These are phyloP conservation scores for Penicillium canariense DNA, from an alignment of 495 filamentous ascomycete genomes.

Conservation along the genomic window DNA sequence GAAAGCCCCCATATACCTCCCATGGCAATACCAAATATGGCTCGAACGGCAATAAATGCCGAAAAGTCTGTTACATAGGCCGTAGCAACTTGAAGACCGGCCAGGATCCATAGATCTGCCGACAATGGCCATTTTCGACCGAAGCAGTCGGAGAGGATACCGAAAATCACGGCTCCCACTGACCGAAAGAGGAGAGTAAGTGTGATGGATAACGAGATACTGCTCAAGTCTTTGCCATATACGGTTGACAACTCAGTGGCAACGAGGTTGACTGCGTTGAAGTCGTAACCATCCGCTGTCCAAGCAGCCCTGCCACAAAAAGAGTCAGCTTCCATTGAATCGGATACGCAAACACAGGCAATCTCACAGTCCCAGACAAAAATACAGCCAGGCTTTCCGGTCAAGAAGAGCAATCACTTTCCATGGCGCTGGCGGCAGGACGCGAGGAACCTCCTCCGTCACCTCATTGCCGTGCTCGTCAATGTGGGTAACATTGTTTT, in stretches of 20 bases:
- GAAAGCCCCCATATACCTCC: constrained; percentile 75
- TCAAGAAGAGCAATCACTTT: too few relatives aligned
- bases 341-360: too few relatives aligned
- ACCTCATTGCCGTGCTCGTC: too few relatives aligned
- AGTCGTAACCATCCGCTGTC: constrained; percentile 81
- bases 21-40: constrained; percentile 78
- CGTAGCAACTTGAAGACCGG: constrained; percentile 66
- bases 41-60: constrained; percentile 66
- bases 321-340: too few relatives aligned
- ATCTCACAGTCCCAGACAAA: too few relatives aligned
- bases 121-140: constrained; percentile 78
- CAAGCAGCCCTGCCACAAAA: too few relatives aligned
- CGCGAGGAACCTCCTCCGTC: too few relatives aligned
- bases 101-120: constrained; percentile 69
- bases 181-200: constrained; percentile 73
- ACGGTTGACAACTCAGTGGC: constrained; percentile 57
- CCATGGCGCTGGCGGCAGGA: too few relatives aligned
- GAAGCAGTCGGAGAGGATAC: constrained; percentile 67
- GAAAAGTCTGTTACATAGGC: constrained; percentile 66
- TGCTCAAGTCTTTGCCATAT: constrained; percentile 57
- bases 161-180: constrained; percentile 65
- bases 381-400: too few relatives aligned
- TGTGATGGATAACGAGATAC: constrained; percentile 80
- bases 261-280: constrained; percentile 74
- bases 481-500: too few relatives aligned